Percentiles rank a stretch among this genome's conserved stretches.
Evolutionary conservation across 2,329 filamentous ascomycete species (phyloP).

Genomic region (Blumeria hordei): DNA sequence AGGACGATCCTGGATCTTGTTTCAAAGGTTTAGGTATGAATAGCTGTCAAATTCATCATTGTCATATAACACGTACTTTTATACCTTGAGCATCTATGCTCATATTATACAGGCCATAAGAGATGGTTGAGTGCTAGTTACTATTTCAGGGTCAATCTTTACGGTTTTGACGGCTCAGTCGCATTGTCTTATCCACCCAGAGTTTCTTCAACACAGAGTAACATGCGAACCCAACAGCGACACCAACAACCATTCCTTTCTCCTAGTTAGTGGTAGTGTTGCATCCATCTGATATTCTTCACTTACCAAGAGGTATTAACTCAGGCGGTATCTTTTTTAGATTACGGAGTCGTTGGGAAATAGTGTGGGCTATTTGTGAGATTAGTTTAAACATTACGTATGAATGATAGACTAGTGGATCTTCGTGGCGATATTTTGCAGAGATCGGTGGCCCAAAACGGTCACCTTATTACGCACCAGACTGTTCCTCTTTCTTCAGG

Average conservation of each 20-base stretch:
- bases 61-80: too few species aligned
- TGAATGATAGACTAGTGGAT: too few species aligned
- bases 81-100: too few species aligned
- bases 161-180: constrained; percentile 45
- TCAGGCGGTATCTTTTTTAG: constrained; percentile 81
- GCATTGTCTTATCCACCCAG: constrained; percentile 72
- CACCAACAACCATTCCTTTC: constrained; percentile 57
- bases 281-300: too few species aligned
- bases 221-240: constrained; percentile 54
- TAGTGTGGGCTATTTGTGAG: constrained; percentile 52
- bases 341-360: constrained; percentile 81
- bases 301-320: constrained; percentile 78
- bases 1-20: too few species aligned
- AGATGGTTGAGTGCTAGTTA: too few species aligned
- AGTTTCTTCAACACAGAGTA: constrained; percentile 75
- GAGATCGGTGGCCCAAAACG: neutral
- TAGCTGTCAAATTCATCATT: too few species aligned
- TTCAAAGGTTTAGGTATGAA: too few species aligned
- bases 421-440: neutral
- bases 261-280: neutral
- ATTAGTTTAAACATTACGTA: constrained; percentile 5
- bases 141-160: constrained; percentile 10
- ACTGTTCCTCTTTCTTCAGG: constrained; percentile 38
- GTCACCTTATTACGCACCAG: constrained; percentile 26
- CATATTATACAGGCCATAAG: too few species aligned